phyloP scores from a whole-genome alignment of 805 yeast genomes.

The Barnettozyma sucrosica region DNA sequence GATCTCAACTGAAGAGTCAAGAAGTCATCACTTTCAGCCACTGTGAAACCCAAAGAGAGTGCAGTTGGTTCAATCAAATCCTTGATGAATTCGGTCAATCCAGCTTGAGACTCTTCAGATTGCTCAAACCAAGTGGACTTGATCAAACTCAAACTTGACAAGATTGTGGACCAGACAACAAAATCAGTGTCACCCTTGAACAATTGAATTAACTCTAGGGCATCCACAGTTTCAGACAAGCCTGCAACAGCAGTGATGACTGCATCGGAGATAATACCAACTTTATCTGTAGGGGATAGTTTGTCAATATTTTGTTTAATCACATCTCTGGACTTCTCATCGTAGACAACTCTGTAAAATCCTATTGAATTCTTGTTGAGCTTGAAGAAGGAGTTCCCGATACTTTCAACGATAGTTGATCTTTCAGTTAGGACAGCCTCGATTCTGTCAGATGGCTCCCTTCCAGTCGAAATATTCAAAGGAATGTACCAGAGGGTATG shows the following conservation, averaged over 20 bases:
- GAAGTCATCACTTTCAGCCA: conserved; percentile 46
- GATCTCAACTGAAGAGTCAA: conserved; percentile 62
- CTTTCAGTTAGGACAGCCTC: conserved; percentile 49
- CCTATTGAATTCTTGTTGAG: conserved; percentile 71
- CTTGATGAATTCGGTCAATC: conserved; percentile 43
- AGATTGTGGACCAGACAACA: conserved; percentile 60
- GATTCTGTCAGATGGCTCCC: conserved; percentile 46
- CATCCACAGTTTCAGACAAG: conserved; percentile 51
- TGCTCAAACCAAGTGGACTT: conserved; percentile 51
- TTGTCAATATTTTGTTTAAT: conserved; percentile 51
- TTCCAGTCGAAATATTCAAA: conserved; percentile 36
- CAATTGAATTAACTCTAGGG: conserved; percentile 48
- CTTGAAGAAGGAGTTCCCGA: conserved; percentile 51
- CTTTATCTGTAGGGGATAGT: conserved; percentile 65
- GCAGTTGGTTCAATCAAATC: conserved; percentile 52
- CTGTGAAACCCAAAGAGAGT: conserved; percentile 55
- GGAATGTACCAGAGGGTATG: conserved; percentile 60
- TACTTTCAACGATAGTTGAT: conserved; percentile 37
- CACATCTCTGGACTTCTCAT: conserved; percentile 54
- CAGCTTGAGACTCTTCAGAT: conserved; percentile 37
- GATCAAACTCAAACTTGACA: conserved; percentile 39
- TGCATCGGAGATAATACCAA: conserved; percentile 72
- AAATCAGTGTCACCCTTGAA: conserved; percentile 56
- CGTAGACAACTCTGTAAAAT: conserved; percentile 66
- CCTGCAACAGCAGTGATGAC: conserved; percentile 66